Evolutionary conservation across 768 basidiomycete species (phyloP), one percentile per base, ranked within the genome.

Genomic region (Boletus subcaerulescens): DNA sequence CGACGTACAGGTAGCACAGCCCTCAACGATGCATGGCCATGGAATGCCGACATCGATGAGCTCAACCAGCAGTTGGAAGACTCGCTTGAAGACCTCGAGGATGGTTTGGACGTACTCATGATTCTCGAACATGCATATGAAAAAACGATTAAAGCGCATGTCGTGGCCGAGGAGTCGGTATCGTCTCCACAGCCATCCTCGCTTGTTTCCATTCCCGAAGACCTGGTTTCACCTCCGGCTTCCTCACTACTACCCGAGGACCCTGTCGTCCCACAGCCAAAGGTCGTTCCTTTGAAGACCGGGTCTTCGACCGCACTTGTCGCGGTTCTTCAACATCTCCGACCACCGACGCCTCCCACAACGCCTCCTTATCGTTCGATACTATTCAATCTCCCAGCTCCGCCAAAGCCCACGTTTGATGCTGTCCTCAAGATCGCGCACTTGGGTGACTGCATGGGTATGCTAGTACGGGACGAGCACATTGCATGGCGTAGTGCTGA

Each of bases 401-500:
- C 61, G 63, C 73, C 51, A 64, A 76, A 22, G 69, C 76, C 53
- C 65, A 74, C 29, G 58, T 68, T 74, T 50, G 80, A 81, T 36
- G 84, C 87, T 0, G 83, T 89, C 40, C 79, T 95, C 39, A 82
- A 85, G 57, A 85, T 95, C 24, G 92, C 91, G 0, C 90, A 93
- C 61, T 70, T 95, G 9, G 92, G 93, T 10, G 92, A 95, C 64
- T 92, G 92, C 67, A 88, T 89, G 81, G 86, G 86, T 22, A 87
- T 91, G 80, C 78, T 97, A 20, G 84, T 98, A 18, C 83, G 94
- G 3, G 86, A 81, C 7, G 82, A 88, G 43, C 77, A 83, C 50
- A 84, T 97, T 42, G 82, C 85, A 2, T 97, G 93, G 86, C 79
- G 93, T 32, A 89, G 86, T 46, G 83, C 90, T 41, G 95, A 97